Evolutionary conservation across 164 flowering plant genomes (phyloP).

Genomic region (Berberis vulgaris): DNA sequence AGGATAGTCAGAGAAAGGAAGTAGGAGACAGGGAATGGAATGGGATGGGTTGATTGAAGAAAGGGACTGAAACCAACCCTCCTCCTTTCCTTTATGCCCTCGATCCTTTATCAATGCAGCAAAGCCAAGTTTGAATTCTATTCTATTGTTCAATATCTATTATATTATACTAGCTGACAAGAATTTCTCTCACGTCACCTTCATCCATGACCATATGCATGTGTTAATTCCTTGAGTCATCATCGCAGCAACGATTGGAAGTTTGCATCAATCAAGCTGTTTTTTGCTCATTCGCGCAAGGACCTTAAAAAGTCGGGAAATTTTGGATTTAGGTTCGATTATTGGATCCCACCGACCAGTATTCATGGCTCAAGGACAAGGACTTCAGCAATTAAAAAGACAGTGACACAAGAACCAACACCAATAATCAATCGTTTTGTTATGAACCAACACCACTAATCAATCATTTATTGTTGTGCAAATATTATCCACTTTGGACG

Average conservation of each 20-base stretch:
- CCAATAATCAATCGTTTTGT: slow-evolving; percentile 5
- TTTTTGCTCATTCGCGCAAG: too few relatives aligned
- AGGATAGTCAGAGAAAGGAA: not conserved
- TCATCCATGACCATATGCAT: too few relatives aligned
- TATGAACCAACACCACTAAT: not conserved
- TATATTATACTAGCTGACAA: too few relatives aligned
- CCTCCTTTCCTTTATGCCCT: not conserved
- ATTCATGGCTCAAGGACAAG: slow-evolving; percentile 6
- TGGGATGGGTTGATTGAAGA: not conserved
- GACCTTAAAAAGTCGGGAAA: too few relatives aligned
- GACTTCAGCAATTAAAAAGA: slow-evolving; percentile 9
- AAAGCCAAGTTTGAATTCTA: not conserved
- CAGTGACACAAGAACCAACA: slow-evolving; percentile 26
- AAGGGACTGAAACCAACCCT: not conserved
- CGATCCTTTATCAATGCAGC: not conserved
- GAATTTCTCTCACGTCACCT: too few relatives aligned
- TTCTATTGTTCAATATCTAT: too few relatives aligned
- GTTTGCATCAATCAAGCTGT: too few relatives aligned
- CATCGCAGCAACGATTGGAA: too few relatives aligned
- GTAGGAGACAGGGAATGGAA: not conserved
- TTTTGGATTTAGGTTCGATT: not conserved
- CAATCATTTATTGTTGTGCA: not conserved
- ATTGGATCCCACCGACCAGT: slow-evolving; percentile 4
- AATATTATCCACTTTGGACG: not conserved
- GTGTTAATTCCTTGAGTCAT: too few relatives aligned